Base-by-base conservation (phyloP, 257 asterid species). In the Solanum arcanum region DNA sequence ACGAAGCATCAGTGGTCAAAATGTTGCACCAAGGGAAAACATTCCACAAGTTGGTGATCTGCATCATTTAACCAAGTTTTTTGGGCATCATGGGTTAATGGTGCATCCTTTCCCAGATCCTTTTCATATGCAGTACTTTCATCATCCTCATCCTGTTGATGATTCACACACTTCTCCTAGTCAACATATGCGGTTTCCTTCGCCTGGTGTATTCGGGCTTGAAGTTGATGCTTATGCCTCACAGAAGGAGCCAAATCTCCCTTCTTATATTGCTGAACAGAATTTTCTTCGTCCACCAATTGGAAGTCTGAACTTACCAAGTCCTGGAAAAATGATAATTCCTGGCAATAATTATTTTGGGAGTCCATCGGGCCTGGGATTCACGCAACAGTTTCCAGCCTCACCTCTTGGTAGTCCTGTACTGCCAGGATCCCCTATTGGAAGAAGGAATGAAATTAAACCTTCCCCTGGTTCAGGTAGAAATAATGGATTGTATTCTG, bases 341-440 rank as follows among this genome's bases (percentile, higher is more conserved):
- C 91, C 94, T 14, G 87, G 91, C 86, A 91, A 84, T 83, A 89
- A 89, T 90, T 93, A 92, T 91, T 93, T 88, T 82, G 94, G 95
- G 89, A 91, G 92, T 83, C 92, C 95, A 16, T 86, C 94, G 13
- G 86, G 92, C 86, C 83, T 89, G 52, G 94, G 94, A 60, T 92
- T 91, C 89, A 85, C 92, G 90, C 92, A 95, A 56, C 99, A 91
- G 44, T 95, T 91, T 88, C 93, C 92, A 83, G 87, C 90, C 35
- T 91, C 99, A 49, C 95, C 98, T 87, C 92, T 93, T 82, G 93
- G 93, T 86, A 94, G 98, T 89, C 98, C 98, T 21, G 91, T 94
- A 59, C 76, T 92, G 86, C 96, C 97, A 37, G 95, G 92, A 87
- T 93, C 96, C 86, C 98, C 97, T 64, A 49, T 91, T 23, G 96